phyloP scores from a whole-genome alignment of 2,329 filamentous ascomycete species.

The Aspergillus flavus region DNA sequence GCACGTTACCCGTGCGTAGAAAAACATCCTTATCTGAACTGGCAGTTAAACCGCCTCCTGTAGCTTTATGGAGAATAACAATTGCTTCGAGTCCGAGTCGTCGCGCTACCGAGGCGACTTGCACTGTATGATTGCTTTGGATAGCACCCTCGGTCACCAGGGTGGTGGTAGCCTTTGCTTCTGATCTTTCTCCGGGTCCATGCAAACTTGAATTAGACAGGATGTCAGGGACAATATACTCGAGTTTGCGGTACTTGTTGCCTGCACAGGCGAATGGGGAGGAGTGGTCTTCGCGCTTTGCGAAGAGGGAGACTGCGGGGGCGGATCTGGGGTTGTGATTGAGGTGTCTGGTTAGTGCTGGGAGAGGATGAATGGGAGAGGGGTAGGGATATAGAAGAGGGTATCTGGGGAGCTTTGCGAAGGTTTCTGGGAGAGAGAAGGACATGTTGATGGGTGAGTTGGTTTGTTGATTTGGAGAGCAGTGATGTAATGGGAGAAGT shows the following conservation, averaged over 20 bases:
- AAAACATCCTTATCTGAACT: constrained; percentile 24
- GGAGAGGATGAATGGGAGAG: constrained; percentile 37
- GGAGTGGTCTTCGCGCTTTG: constrained; percentile 40
- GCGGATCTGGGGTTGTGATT: constrained; percentile 3
- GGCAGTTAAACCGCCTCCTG: constrained; percentile 28
- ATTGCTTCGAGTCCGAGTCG: constrained; percentile 30
- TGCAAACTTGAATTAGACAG: constrained; percentile 23
- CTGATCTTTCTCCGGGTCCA: constrained; percentile 16
- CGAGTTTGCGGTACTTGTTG: constrained; percentile 44
- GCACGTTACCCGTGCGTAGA: constrained; percentile 29
- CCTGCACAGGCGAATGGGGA: constrained; percentile 37
- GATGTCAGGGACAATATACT: constrained; percentile 41
- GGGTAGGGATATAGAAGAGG: constrained; percentile 32
- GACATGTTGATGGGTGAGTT: constrained; percentile 11
- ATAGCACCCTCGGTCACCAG: constrained; percentile 41
- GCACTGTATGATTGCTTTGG: constrained; percentile 42
- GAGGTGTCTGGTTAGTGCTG: constrained; percentile 19
- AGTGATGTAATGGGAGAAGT: not conserved
- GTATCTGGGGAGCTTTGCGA: constrained; percentile 32
- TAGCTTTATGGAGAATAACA: constrained; percentile 31
- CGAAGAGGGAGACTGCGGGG: constrained; percentile 29
- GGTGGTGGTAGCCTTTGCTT: constrained; percentile 21
- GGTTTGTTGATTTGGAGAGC: not conserved
- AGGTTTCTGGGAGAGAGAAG: constrained; percentile 25
- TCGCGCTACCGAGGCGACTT: constrained; percentile 34